A percentile compares a stretch with the other conserved stretches of the same genome.
These are phyloP conservation scores for Rosa multiflora DNA, from an alignment of 306 rosid genomes.

Conservation along the genomic window DNA sequence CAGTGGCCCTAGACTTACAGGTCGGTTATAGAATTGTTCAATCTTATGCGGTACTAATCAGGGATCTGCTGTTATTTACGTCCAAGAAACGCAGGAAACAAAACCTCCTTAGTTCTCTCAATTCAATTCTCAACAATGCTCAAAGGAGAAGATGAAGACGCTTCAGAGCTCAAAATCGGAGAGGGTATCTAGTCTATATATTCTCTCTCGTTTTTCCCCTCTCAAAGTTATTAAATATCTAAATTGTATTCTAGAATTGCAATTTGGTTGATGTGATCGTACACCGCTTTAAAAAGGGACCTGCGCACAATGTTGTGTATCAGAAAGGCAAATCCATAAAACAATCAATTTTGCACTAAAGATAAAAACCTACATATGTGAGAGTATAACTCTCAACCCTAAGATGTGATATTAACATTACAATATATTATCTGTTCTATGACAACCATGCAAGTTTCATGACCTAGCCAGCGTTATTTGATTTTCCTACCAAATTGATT, in stretches of 20 bases:
- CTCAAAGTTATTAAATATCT: background rate
- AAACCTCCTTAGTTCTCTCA: background rate
- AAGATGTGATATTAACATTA: background rate
- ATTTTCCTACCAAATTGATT: background rate
- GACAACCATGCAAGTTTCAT: background rate
- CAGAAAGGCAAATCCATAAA: background rate
- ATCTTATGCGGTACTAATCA: too few species aligned
- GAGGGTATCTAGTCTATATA: conserved; percentile 16
- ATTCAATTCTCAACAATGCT: background rate
- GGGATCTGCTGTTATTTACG: background rate
- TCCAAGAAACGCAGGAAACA: background rate
- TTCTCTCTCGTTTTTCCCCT: background rate
- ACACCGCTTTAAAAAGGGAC: background rate
- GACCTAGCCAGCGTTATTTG: background rate
- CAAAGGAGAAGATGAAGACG: conserved; percentile 26
- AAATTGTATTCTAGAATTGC: background rate
- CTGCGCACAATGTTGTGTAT: background rate
- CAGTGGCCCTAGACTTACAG: background rate
- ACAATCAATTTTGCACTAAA: background rate
- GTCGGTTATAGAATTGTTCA: too few species aligned
- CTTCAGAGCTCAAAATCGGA: conserved; percentile 35
- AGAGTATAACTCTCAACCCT: background rate
- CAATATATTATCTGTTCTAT: background rate
- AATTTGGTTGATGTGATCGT: background rate
- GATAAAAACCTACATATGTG: background rate